Evolutionary conservation across 306 rosid species (phyloP), one percentile per base, ranked within the genome.

Genomic region (Malus sylvestris): DNA sequence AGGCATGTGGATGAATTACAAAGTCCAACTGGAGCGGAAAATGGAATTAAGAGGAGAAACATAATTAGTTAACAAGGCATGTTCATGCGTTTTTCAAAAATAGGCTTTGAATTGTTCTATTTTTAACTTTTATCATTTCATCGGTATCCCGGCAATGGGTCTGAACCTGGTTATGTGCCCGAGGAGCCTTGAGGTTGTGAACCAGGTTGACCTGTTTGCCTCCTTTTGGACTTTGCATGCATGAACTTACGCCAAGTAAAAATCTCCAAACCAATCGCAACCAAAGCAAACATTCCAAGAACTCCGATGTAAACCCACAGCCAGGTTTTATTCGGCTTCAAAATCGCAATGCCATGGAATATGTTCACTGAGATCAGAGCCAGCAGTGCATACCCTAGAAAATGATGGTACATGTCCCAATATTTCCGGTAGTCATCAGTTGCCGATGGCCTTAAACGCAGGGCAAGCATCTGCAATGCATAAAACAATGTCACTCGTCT

Each of bases 381-480:
- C 42, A 94, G 18, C 20, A 91, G 20, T 20, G 85, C 86, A 71
- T 91, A 94, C 22, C 98, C 98, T 20, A 94, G 85, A 76, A 94
- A 81, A 76, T 94, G 97, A 79, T 94, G 98, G 77, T 94, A 94
- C 89, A 94, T 90, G 68, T 92, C 85, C 98, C 98, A 94, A 57
- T 86, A 85, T 71, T 80, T 92, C 15, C 93, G 64, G 49, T 90
- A 92, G 3, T 90, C 90, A 57, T 92, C 96, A 0, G 33, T 67
- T 0, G 0, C 0, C 9, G 27, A 32, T 0, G 93, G 96, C 82
- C 70, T 85, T 59, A 92, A 76, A 16, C 91, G 77, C 58, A 89
- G 64, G 9, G 97, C 95, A 69, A 92, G 65, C 90, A 92, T 82
- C 97, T 89, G 79, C 71, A 81, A 70, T 8, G 67, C 64, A 66